Evolutionary conservation across 2,329 filamentous ascomycete species (phyloP).

Genomic region (Talaromyces sp.): DNA sequence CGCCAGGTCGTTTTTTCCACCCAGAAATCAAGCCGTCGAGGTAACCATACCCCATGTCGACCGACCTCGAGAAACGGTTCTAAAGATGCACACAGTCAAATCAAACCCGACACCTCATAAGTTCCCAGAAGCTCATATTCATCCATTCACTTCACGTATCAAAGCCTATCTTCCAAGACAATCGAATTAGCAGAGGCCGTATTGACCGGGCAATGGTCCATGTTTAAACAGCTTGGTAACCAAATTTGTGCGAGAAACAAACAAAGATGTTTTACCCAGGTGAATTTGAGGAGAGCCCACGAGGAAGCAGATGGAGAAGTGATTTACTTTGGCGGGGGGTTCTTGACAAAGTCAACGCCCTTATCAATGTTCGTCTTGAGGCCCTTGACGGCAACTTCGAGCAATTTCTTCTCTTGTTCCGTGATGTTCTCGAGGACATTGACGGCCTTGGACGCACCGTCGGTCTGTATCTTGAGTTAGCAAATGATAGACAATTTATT

Average conservation of each 20-base stretch:
- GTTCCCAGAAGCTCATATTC: constrained; percentile 4
- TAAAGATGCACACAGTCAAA: constrained; percentile 7
- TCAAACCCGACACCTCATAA: not conserved
- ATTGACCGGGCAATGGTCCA: constrained; percentile 8
- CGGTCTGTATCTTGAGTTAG: constrained; percentile 51
- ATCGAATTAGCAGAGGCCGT: constrained; percentile 23
- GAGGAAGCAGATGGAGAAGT: constrained; percentile 25
- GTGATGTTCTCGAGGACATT: constrained; percentile 73
- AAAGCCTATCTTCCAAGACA: constrained; percentile 41
- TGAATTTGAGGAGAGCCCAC: constrained; percentile 12
- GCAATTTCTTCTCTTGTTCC: constrained; percentile 82
- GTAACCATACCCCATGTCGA: constrained; percentile 2
- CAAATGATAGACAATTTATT: constrained; percentile 8
- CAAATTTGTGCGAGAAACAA: not conserved
- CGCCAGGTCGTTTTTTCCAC: not conserved
- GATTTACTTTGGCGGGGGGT: constrained; percentile 80
- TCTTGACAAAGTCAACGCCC: constrained; percentile 84
- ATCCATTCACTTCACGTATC: constrained; percentile 19
- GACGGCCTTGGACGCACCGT: constrained; percentile 77
- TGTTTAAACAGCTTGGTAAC: constrained; percentile 8
- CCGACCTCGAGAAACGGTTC: constrained; percentile 2
- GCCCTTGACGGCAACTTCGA: constrained; percentile 67
- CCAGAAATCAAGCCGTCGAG: not conserved
- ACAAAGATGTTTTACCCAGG: constrained; percentile 17
- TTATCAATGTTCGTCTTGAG: constrained; percentile 92